These are phyloP conservation scores for Ascochyta lentis DNA, from an alignment of 2,329 filamentous ascomycete species.

Conservation along the genomic window DNA sequence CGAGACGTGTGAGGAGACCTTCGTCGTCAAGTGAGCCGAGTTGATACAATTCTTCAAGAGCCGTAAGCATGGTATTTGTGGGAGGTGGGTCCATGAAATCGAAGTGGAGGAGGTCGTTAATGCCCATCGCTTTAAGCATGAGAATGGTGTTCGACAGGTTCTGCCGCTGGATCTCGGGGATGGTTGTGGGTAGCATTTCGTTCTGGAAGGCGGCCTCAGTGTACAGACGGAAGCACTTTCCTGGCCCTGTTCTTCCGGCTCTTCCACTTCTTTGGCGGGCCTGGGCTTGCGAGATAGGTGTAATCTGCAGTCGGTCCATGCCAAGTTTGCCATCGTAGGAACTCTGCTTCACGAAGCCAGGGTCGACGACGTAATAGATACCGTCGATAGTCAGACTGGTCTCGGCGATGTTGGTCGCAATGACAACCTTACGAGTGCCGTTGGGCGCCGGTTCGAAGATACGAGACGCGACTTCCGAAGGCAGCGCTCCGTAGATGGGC, in stretches of 20 bases:
- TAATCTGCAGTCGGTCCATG: conserved; percentile 96
- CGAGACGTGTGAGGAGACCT: conserved; percentile 87
- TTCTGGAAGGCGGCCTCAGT: conserved; percentile 95
- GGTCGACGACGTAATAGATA: conserved; percentile 96
- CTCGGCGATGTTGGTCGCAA: conserved; percentile 98
- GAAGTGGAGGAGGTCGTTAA: conserved; percentile 95
- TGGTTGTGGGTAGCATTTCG: conserved; percentile 95
- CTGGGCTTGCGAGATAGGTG: conserved; percentile 94
- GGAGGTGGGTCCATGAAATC: conserved; percentile 99
- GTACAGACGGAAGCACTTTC: conserved; percentile 88
- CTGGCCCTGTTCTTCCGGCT: conserved; percentile 91
- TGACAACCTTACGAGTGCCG: conserved; percentile 89
- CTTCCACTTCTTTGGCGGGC: conserved; percentile 93
- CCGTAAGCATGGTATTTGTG: conserved; percentile 96
- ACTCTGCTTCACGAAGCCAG: conserved; percentile 97
- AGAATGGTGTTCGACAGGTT: conserved; percentile 93
- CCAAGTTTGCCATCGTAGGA: conserved; percentile 96
- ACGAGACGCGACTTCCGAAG: conserved; percentile 88
- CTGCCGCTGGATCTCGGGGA: conserved; percentile 95
- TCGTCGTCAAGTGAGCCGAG: conserved; percentile 93
- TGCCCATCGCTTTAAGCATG: conserved; percentile 99
- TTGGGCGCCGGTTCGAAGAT: conserved; percentile 94
- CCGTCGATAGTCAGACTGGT: conserved; percentile 98
- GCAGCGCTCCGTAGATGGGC: conserved; percentile 94
- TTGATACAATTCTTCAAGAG: conserved; percentile 92